A percentile compares a stretch with the other conserved stretches of the same genome.
These are phyloP conservation scores for Aspergillus diversus DNA, from an alignment of 495 filamentous ascomycete genomes.

Conservation along the genomic window DNA sequence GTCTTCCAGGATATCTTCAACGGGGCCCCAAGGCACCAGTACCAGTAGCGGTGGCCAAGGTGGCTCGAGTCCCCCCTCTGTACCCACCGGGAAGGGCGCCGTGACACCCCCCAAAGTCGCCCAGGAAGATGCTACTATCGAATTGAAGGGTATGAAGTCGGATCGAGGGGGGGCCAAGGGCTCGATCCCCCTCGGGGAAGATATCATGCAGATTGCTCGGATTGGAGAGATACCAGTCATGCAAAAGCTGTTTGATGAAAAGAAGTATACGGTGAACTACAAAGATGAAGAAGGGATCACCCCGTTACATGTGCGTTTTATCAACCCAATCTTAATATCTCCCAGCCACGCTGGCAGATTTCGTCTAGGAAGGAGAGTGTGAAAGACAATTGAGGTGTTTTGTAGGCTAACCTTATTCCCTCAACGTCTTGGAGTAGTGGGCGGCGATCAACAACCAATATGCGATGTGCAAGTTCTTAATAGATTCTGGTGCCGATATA, in stretches of 20 bases:
- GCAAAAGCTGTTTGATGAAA: conserved; percentile 82
- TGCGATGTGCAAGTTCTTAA: conserved; percentile 91
- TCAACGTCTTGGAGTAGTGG: conserved; percentile 64
- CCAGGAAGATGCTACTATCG: conserved; percentile 58
- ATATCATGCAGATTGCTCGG: conserved; percentile 94
- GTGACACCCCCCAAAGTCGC: conserved; percentile 62
- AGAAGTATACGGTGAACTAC: conserved; percentile 79
- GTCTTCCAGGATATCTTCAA: conserved; percentile 37
- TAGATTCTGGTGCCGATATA: conserved; percentile 86
- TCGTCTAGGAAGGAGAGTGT: no score
- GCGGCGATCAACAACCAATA: conserved; percentile 99
- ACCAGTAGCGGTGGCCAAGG: conserved; percentile 26
- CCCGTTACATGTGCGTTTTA: conserved; percentile 79
- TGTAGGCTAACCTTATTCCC: no score
- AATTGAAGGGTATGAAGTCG: conserved; percentile 67
- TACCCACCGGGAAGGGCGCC: conserved; percentile 58
- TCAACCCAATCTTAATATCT: background rate
- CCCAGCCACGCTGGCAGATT: background rate
- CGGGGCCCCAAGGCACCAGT: conserved; percentile 25
- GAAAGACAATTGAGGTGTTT: no score
- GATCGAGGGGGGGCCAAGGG: conserved; percentile 39
- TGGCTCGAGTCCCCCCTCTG: conserved; percentile 32
- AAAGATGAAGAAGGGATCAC: conserved; percentile 91
- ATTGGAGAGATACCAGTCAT: conserved; percentile 84
- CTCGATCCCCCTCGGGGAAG: conserved; percentile 67